Base-by-base conservation (phyloP, 2,329 filamentous ascomycete species). In the Colletotrichum sp. region DNA sequence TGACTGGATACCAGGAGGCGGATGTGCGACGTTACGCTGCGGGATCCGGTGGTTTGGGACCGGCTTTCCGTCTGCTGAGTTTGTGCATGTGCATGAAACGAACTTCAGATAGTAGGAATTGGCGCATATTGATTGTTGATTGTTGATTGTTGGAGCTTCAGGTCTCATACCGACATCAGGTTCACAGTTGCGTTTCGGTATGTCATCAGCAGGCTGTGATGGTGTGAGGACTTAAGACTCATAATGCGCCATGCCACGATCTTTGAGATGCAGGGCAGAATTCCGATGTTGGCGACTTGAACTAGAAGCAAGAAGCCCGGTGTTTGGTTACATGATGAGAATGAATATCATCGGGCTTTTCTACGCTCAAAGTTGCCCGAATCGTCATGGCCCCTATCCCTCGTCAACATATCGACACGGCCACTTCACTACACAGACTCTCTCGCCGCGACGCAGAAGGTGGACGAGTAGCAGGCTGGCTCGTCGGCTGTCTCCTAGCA, bases 401-500 rank as follows among this genome's bases (percentile, higher is more conserved):
- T 7, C 12, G 4, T 21, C 12, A 12, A 16, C 16, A 28, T 10
- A 61, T 16, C 24, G 63, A n/a, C 7, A 21, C 58, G 0, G 3
- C 16, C 2, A 61, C 32, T 1, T 2, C 16, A 7, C 18, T 63
- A 12, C 61, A 59, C 52, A 59, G 28, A 2, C 52, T 66, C 7
- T 28, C 21, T 4, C 64, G 65, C n/a, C 74, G 74, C 7, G 74
- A 56, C 30, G 67, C 56, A 16, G 71, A 76, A 10, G 24, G n/a
- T 14, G 71, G 64, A 14, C 34, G 70, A 16, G 69, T 62, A 61
- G 74, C 74, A 16, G 74, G 74, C 14, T 52, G 69, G 65, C 59
- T 76, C n/a, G 43, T 76, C 26, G 74, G 74, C n/a, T 73, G 71
- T n/a, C 71, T 76, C 24, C 7, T 76, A 2, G 71, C 56, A 14